Evolutionary conservation across 257 asterid species (phyloP).

Genomic region (Przewalskia tangutica): DNA sequence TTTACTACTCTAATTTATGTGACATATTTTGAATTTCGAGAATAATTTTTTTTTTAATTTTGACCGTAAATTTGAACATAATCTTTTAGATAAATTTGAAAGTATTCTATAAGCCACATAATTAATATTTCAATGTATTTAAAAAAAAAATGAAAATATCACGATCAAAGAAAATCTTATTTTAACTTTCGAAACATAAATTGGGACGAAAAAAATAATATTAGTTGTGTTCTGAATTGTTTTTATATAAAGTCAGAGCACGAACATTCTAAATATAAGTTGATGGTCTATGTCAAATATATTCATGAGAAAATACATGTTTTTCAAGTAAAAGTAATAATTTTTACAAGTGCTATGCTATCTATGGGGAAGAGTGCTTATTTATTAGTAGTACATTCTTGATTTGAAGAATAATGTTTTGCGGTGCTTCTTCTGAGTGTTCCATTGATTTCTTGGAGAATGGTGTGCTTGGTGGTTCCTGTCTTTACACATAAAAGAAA

Average conservation of each 20-base stretch:
- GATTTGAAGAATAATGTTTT: neutral
- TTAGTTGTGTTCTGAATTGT: neutral
- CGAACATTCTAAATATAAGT: neutral
- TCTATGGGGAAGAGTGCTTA: neutral
- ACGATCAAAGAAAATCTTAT: no score
- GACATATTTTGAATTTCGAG: no score
- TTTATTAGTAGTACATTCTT: neutral
- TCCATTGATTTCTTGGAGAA: conserved; percentile 23
- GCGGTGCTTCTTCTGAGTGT: neutral
- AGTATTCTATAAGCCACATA: no score
- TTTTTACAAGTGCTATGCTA: neutral
- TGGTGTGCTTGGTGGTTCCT: conserved; percentile 22
- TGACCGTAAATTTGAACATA: no score
- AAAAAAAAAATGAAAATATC: no score
- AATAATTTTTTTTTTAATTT: no score
- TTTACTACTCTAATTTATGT: no score
- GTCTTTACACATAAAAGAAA: conserved; percentile 30
- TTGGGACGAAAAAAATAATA: neutral
- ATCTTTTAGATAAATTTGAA: no score
- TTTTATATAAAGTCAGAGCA: neutral
- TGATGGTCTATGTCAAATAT: neutral
- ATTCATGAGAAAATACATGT: neutral
- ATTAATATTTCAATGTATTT: no score
- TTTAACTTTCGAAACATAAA: no score
- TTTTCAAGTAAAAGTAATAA: neutral